Base-by-base conservation (phyloP, 768 basidiomycete genomes). In the Podaxis sp. region DNA sequence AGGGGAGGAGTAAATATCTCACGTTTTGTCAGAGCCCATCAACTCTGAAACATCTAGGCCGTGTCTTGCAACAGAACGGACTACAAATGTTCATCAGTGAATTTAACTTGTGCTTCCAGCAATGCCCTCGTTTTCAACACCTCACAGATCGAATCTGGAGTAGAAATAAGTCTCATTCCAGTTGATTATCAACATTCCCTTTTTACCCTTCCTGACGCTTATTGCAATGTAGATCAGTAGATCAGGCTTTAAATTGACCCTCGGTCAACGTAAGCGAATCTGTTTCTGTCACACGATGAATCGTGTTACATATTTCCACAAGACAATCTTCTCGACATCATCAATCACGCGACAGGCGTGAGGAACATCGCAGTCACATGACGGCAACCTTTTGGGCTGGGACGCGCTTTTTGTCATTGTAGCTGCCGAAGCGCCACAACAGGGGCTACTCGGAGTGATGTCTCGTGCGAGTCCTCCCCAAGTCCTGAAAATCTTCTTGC, bases 11-110 rank as follows among this genome's bases (percentile, higher is more conserved):
- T 53, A 46, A 46, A 16, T 53, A 54, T 61, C 59, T 48, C 59
- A 61, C 59, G 59, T 61, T 55, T 48, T 52, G 59, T 44, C 59
- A 60, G 7, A 23, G 35, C 23, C 25, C 32, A 47, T 54, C 59
- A 51, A 28, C 52, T 54, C 21, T 61, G 52, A 54, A 54, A 61
- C 52, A 42, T 16, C 36, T 23, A 27, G 35, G 57, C 42, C 37
- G 32, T 42, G 16, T 46, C 4, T 21, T 35, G 21, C 40, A 60
- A 48, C 44, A 50, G 42, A 61, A 61, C 27, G 44, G 7, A 25
- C 28, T 38, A 7, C 5, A 23, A 48, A 14, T 14, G 9, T 44
- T n/a, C n/a, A 44, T 44, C 42, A 18, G 18, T 3, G n/a, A 18
- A n/a, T 44, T 16, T 44, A 16, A 18, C 18, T 44, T 9, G 42